These are phyloP conservation scores for Colletotrichum spinosum DNA, from an alignment of 2,329 filamentous ascomycete species.

Conservation along the genomic window DNA sequence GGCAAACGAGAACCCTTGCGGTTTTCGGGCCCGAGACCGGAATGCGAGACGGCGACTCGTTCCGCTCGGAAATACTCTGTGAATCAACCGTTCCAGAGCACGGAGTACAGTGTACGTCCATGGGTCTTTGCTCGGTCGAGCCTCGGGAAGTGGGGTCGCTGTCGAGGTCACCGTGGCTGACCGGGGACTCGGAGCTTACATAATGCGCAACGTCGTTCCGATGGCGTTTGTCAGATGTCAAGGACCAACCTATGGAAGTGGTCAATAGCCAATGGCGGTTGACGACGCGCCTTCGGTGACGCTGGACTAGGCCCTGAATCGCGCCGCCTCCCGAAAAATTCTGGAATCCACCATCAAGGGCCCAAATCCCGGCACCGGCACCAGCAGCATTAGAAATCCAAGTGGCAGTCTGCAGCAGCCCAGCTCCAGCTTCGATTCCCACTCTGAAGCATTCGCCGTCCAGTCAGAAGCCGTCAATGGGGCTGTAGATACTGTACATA, in stretches of 20 bases:
- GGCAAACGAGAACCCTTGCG: conserved; percentile 23
- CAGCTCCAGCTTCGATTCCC: conserved; percentile 9
- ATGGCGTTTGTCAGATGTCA: conserved; percentile 14
- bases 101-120: no score
- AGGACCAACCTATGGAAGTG: background rate
- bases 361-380: conserved; percentile 20
- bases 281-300: background rate
- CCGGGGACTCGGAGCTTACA: conserved; percentile 21
- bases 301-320: conserved; percentile 18
- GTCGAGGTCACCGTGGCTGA: background rate
- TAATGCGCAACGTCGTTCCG: conserved; percentile 25
- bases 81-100: no score
- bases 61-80: conserved; percentile 25
- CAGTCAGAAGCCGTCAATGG: conserved; percentile 25
- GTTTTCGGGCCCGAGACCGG: conserved; percentile 24
- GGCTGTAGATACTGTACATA: background rate
- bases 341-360: conserved; percentile 33
- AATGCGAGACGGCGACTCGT: conserved; percentile 15
- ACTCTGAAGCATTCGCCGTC: conserved; percentile 20
- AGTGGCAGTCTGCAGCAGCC: background rate
- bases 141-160: conserved; percentile 30
- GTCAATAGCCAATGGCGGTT: background rate
- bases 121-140: conserved; percentile 20
- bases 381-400: conserved; percentile 31
- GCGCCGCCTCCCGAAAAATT: conserved; percentile 28